phyloP scores from a whole-genome alignment of 371 early-diverging fungal genomes.

The Thermomucor indicae-seudaticae region DNA sequence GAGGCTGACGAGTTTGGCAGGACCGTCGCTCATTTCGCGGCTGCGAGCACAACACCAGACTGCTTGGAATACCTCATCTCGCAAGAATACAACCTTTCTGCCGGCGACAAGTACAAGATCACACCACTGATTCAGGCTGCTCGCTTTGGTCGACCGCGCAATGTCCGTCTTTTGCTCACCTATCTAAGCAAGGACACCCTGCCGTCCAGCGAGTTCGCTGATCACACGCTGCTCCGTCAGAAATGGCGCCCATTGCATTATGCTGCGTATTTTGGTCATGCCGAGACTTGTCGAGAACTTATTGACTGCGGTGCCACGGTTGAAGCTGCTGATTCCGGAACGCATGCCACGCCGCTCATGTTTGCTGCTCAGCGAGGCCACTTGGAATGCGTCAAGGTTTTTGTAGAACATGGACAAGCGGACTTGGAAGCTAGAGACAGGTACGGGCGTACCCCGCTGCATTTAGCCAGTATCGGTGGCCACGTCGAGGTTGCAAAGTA shows the following conservation, averaged over 20 bases:
- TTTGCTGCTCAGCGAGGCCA: conserved; percentile 48
- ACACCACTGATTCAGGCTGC: conserved; percentile 56
- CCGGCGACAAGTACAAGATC: conserved; percentile 36
- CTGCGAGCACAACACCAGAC: conserved; percentile 44
- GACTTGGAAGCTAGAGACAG: conserved; percentile 42
- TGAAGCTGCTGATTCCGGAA: conserved; percentile 32
- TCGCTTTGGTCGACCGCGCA: conserved; percentile 43
- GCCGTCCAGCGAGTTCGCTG: conserved; percentile 23
- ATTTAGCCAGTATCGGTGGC: conserved; percentile 49
- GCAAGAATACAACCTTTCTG: conserved; percentile 24
- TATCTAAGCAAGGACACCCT: conserved; percentile 19
- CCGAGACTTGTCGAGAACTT: conserved; percentile 37
- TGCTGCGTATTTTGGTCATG: conserved; percentile 52
- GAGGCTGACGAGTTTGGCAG: conserved; percentile 44
- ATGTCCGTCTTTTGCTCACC: conserved; percentile 29
- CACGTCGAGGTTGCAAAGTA: conserved; percentile 34
- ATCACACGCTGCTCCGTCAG: conserved; percentile 35
- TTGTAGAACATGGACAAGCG: conserved; percentile 46
- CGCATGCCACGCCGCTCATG: conserved; percentile 45
- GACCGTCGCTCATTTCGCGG: conserved; percentile 57
- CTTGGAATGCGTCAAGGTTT: conserved; percentile 35
- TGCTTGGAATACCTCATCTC: conserved; percentile 43
- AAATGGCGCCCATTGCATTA: conserved; percentile 52
- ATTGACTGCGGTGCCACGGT: conserved; percentile 44
- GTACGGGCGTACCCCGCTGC: conserved; percentile 45